Percentiles rank a stretch among this genome's conserved stretches.
These are phyloP conservation scores for Akanthomyces dipterigenus DNA, from an alignment of 2,329 filamentous ascomycete species.

Conservation along the genomic window DNA sequence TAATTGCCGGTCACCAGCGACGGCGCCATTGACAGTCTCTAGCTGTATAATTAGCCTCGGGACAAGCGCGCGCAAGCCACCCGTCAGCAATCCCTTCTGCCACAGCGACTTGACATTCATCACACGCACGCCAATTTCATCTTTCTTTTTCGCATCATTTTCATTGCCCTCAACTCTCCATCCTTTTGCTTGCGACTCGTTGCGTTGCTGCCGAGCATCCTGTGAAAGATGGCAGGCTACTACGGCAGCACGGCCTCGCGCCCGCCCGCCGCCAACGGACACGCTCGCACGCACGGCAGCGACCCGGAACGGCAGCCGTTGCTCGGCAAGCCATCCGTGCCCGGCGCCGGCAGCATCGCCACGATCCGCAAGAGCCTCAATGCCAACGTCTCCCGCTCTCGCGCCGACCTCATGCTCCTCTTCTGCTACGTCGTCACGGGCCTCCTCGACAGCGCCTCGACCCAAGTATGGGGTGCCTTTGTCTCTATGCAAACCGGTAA, in stretches of 20 bases:
- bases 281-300: neutral
- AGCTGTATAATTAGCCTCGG: neutral
- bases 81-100: too few species aligned
- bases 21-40: too few species aligned
- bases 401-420: slow-evolving; percentile 63
- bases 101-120: neutral
- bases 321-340: slow-evolving; percentile 20
- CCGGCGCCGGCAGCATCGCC: slow-evolving; percentile 12
- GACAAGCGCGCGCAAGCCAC: neutral
- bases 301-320: slow-evolving; percentile 29
- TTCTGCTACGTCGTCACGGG: slow-evolving; percentile 72
- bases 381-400: slow-evolving; percentile 49
- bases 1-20: too few species aligned
- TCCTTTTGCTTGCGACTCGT: too few species aligned
- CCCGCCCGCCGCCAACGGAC: slow-evolving; percentile 13
- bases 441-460: slow-evolving; percentile 67
- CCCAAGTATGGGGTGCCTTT: slow-evolving; percentile 72
- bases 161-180: neutral
- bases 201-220: neutral
- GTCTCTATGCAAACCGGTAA: slow-evolving; percentile 77
- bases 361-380: slow-evolving; percentile 29
- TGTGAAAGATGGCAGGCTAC: slow-evolving; percentile 14
- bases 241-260: slow-evolving; percentile 14
- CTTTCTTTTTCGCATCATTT: neutral
- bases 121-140: neutral